Conservation (phyloP, 495 filamentous ascomycete species). For the Aspergillus sclerotiicarbonarius region DNA sequence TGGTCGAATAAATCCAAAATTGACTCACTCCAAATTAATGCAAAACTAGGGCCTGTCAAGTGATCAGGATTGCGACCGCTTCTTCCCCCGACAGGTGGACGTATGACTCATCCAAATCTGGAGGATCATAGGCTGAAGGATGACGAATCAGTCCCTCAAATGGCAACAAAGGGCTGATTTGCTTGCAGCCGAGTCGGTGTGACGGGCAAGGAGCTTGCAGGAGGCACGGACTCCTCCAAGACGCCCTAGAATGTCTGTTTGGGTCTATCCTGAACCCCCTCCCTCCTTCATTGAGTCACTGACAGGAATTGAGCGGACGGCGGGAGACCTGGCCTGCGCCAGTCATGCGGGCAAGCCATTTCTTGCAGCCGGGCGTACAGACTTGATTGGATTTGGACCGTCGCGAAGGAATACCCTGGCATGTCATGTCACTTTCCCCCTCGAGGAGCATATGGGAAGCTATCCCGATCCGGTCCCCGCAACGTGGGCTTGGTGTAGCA, state of each 20-base stretch:
- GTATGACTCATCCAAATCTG: background rate
- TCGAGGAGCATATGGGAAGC: background rate
- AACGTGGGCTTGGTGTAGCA: background rate
- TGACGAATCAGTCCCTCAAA: background rate
- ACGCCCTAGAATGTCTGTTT: background rate
- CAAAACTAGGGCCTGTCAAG: background rate
- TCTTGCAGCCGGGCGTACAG: background rate
- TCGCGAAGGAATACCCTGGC: background rate
- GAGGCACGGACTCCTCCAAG: conserved; percentile 6
- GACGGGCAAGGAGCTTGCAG: conserved; percentile 10
- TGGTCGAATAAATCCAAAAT: background rate
- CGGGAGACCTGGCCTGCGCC: background rate
- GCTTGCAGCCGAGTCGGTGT: conserved; percentile 12
- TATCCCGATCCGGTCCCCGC: background rate
- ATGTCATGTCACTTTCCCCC: background rate
- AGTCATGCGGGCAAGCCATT: background rate
- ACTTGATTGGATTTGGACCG: background rate
- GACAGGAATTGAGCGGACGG: background rate
- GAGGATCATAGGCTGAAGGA: background rate
- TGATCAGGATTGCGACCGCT: background rate
- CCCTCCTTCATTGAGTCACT: background rate
- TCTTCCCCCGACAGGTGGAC: background rate
- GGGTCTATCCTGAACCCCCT: background rate
- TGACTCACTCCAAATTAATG: background rate
- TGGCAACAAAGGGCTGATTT: conserved; percentile 7